Conservation (phyloP, 2,329 filamentous ascomycete genomes). For the Aspergillus puulaauensis region DNA sequence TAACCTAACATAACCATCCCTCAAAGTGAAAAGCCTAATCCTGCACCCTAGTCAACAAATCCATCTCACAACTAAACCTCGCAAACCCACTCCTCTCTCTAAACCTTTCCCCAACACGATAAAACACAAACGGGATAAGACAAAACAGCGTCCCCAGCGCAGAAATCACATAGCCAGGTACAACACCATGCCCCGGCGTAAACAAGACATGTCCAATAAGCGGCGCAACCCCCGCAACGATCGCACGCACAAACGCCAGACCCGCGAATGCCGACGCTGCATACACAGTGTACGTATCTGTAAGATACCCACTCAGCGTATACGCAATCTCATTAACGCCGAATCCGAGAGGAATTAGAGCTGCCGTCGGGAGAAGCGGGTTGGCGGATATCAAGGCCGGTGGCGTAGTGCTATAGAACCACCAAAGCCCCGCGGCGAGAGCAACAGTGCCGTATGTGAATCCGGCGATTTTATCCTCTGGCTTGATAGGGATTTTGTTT, state of each 20-base stretch:
- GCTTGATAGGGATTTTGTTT: constrained; percentile 10
- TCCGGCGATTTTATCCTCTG: constrained; percentile 18
- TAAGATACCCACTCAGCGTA: constrained; percentile 14
- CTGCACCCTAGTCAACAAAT: background rate
- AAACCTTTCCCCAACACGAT: constrained; percentile 11
- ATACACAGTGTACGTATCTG: constrained; percentile 20
- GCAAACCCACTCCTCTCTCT: constrained; percentile 17
- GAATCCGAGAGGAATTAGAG: constrained; percentile 13
- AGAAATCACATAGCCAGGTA: constrained; percentile 11
- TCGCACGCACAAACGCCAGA: constrained; percentile 6
- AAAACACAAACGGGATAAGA: constrained; percentile 13
- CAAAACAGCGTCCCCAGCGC: constrained; percentile 18
- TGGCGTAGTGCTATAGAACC: constrained; percentile 2
- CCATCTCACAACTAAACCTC: constrained; percentile 29
- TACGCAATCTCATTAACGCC: constrained; percentile 14
- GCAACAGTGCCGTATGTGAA: constrained; percentile 14
- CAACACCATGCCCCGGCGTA: constrained; percentile 7
- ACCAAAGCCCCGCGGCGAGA: constrained; percentile 8
- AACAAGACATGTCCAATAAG: constrained; percentile 14
- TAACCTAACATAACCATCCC: too few relatives aligned
- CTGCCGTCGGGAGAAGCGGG: constrained; percentile 3
- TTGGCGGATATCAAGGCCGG: background rate
- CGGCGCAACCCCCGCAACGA: constrained; percentile 12
- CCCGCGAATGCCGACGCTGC: constrained; percentile 16
- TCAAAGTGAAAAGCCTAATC: too few relatives aligned